Conservation (phyloP, 2,329 filamentous ascomycete species). For the Ascocoryne sarcoides region DNA sequence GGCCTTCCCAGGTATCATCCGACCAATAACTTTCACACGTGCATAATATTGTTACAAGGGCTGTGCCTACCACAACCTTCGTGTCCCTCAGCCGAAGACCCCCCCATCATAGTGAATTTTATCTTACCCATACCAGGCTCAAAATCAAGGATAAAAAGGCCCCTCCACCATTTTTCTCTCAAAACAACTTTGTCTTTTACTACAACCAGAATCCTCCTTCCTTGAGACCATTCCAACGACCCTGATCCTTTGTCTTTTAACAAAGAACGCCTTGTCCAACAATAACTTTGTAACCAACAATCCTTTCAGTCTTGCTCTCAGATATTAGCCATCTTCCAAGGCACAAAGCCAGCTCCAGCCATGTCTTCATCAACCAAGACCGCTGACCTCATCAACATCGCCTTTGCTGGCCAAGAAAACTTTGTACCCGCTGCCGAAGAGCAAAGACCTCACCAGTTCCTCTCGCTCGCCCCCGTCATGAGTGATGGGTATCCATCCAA, state of each 20-base stretch:
- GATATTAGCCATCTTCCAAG: conserved; percentile 4
- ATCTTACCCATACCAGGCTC: conserved; percentile 2
- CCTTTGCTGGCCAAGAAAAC: conserved; percentile 12
- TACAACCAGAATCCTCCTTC: conserved; percentile 8
- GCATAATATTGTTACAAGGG: no score
- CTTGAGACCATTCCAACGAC: background rate
- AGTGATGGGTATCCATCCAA: conserved; percentile 19
- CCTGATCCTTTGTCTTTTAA: conserved; percentile 1
- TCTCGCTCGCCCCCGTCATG: conserved; percentile 23
- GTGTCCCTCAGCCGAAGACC: conserved; percentile 6
- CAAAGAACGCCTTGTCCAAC: conserved; percentile 2
- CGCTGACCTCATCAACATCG: conserved; percentile 11
- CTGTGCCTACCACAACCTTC: conserved; percentile 9
- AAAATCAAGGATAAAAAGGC: background rate
- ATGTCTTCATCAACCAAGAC: no score
- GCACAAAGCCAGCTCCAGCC: conserved; percentile 1
- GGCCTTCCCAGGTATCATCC: conserved; percentile 11
- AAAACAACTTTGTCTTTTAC: conserved; percentile 6
- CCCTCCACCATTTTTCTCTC: conserved; percentile 2
- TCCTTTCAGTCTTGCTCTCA: no score
- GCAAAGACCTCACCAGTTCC: conserved; percentile 15
- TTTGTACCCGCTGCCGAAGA: conserved; percentile 15
- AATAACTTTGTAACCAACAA: conserved; percentile 15
- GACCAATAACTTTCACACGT: conserved; percentile 20
- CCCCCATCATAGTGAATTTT: no score